Percentiles rank a stretch among this genome's conserved stretches.
Conservation (phyloP, 192 early-diverging fungal genomes). For the Rhizophagus clarus region DNA sequence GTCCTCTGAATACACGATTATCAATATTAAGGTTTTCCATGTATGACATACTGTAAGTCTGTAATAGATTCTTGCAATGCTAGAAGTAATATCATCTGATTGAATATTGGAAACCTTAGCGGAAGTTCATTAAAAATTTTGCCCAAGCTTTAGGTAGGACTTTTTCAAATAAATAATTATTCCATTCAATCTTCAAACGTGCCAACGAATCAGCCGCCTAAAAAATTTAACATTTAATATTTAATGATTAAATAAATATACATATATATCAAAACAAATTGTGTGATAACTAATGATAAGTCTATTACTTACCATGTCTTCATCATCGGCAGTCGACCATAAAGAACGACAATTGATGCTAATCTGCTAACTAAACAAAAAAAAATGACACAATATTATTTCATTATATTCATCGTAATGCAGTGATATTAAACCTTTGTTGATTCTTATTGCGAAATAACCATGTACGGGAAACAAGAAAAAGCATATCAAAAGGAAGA, state of each 20-base stretch:
- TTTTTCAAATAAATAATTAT: not conserved
- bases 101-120: not conserved
- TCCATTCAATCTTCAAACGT: not conserved
- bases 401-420: not conserved
- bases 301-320: not conserved
- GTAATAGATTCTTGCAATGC: not conserved
- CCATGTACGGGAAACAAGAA: conserved; percentile 45
- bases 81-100: not conserved
- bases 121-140: not conserved
- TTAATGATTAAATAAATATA: not conserved
- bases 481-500: conserved; percentile 34
- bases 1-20: not conserved
- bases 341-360: not conserved
- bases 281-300: not conserved
- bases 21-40: not conserved
- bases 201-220: not conserved
- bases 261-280: no score
- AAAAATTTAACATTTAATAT: not conserved
- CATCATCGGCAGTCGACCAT: not conserved
- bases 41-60: not conserved
- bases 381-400: no score
- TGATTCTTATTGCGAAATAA: conserved; percentile 36
- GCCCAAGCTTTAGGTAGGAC: not conserved
- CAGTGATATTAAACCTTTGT: not conserved
- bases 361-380: not conserved